phyloP scores from a whole-genome alignment of 164 flowering plant genomes.

The Annona squamosa region DNA sequence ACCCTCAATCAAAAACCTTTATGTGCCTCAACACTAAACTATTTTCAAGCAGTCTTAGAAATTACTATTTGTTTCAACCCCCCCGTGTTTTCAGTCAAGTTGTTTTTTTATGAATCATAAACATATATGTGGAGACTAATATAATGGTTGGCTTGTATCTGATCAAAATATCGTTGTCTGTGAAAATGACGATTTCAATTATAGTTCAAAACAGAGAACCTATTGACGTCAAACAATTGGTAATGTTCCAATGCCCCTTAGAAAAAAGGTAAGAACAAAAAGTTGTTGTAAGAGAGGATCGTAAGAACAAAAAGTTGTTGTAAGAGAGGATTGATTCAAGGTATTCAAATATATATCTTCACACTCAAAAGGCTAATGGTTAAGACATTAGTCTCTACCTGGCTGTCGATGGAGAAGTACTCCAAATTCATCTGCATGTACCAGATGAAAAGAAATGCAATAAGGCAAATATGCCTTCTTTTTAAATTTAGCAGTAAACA shows the following conservation, averaged over 20 bases:
- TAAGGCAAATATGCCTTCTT: slow-evolving; percentile 8
- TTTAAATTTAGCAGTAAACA: neutral
- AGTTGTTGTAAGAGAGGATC: neutral
- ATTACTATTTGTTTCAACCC: too few species aligned
- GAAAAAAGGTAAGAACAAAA: neutral
- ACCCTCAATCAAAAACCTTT: too few species aligned
- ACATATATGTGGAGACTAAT: too few species aligned
- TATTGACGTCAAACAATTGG: neutral
- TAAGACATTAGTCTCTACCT: slow-evolving; percentile 39
- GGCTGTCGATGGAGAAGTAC: slow-evolving; percentile 90
- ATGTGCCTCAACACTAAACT: too few species aligned
- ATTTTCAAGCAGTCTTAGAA: too few species aligned
- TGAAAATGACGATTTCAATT: too few species aligned
- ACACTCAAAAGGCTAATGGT: neutral
- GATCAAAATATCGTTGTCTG: too few species aligned
- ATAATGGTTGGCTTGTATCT: too few species aligned
- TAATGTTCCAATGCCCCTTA: neutral
- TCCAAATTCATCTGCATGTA: slow-evolving; percentile 94
- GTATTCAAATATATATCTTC: neutral
- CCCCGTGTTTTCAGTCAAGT: too few species aligned
- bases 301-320: neutral
- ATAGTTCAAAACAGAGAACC: too few species aligned
- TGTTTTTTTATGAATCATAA: too few species aligned
- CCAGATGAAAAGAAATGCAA: slow-evolving; percentile 13
- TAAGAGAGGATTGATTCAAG: neutral